Evolutionary conservation across 75 land plant genomes (phyloP).

Genomic region (Azolla pinnata): DNA sequence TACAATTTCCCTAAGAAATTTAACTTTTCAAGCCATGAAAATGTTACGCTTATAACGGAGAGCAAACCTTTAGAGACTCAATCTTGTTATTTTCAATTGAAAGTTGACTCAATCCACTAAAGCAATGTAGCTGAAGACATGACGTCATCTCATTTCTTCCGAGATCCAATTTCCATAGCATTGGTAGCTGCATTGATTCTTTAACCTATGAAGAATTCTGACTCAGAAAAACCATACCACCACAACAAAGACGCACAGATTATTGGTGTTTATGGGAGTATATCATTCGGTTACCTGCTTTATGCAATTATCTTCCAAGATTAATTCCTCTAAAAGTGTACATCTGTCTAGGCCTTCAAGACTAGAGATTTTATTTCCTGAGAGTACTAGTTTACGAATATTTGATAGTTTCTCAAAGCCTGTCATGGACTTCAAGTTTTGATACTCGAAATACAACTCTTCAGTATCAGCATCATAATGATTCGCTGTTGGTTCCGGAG

Average conservation of each 20-base stretch:
- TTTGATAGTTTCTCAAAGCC: slow-evolving; percentile 25
- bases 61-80: slow-evolving; percentile 20
- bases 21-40: background rate
- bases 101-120: slow-evolving; percentile 25
- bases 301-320: slow-evolving; percentile 27
- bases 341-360: slow-evolving; percentile 27
- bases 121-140: slow-evolving; percentile 15
- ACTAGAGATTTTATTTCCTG: slow-evolving; percentile 22
- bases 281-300: slow-evolving; percentile 29
- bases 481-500: no score
- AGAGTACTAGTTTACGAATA: slow-evolving; percentile 21
- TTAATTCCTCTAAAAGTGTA: slow-evolving; percentile 29
- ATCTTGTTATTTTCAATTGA: slow-evolving; percentile 30
- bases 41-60: background rate
- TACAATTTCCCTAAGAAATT: background rate
- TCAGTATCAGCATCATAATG: slow-evolving; percentile 24
- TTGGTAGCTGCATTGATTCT: background rate
- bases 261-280: no score
- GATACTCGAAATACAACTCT: slow-evolving; percentile 26
- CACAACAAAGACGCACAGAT: no score
- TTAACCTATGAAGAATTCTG: slow-evolving; percentile 28
- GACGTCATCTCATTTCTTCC: slow-evolving; percentile 22
- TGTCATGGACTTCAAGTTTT: slow-evolving; percentile 23
- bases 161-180: slow-evolving; percentile 32
- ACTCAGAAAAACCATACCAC: no score